A percentile compares a stretch with the other conserved stretches of the same genome.
Evolutionary conservation across 179 eudicot genomes (phyloP).

Genomic region (Silene vulgaris): DNA sequence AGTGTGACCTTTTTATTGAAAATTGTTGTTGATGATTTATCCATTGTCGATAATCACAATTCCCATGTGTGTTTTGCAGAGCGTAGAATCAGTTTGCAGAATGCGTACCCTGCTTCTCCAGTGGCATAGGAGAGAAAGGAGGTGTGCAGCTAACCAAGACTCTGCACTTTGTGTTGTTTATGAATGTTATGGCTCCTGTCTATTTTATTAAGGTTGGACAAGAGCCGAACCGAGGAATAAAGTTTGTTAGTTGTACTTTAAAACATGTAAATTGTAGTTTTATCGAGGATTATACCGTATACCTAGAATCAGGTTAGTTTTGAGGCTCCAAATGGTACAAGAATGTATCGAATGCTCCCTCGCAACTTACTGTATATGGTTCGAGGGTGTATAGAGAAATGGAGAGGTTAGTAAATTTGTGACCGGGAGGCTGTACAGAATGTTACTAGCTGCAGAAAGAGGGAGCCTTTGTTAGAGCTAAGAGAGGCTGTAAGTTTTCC

Average conservation of each 20-base stretch:
- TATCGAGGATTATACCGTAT: conserved; percentile 37
- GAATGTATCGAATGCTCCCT: conserved; percentile 36
- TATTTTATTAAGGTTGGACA: conserved; percentile 36
- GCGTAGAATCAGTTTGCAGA: conserved; percentile 62
- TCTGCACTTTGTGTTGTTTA: conserved; percentile 27
- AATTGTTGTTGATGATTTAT: too few relatives aligned
- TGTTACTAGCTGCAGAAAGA: conserved; percentile 39
- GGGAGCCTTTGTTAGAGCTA: conserved; percentile 34
- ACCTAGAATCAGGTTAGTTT: conserved; percentile 53
- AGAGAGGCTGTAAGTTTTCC: conserved; percentile 38
- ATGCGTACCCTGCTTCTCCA: conserved; percentile 41
- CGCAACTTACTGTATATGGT: conserved; percentile 35
- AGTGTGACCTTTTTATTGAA: too few relatives aligned
- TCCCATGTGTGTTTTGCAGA: conserved; percentile 34
- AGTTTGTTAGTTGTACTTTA: conserved; percentile 45
- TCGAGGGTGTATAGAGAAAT: conserved; percentile 40
- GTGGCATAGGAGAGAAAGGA: conserved; percentile 33
- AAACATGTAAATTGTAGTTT: conserved; percentile 41
- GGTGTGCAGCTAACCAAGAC: conserved; percentile 69
- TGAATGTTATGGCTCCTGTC: conserved; percentile 33
- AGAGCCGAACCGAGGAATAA: conserved; percentile 42
- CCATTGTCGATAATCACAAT: neutral
- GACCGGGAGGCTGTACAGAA: conserved; percentile 48
- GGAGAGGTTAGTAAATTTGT: conserved; percentile 35
- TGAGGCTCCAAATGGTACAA: conserved; percentile 54